A percentile compares a stretch with the other conserved stretches of the same genome.
Conservation (phyloP, 768 basidiomycete genomes). For the Suillus bovinus region DNA sequence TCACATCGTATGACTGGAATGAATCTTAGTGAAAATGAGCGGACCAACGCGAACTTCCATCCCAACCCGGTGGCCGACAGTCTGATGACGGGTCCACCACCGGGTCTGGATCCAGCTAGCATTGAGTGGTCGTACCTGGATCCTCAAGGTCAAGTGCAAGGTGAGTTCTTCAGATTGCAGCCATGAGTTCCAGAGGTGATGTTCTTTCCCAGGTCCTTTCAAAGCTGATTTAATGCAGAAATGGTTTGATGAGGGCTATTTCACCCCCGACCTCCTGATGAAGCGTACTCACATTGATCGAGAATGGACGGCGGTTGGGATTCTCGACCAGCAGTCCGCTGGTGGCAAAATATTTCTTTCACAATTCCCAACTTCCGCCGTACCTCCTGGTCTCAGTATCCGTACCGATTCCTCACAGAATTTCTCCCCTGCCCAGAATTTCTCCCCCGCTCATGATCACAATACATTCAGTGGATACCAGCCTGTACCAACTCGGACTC, state of each 20-base stretch:
- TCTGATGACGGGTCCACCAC: conserved; percentile 39
- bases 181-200: background rate
- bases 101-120: conserved; percentile 55
- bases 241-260: conserved; percentile 92
- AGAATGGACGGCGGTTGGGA: conserved; percentile 67
- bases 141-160: conserved; percentile 90
- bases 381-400: conserved; percentile 56
- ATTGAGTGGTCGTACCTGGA: conserved; percentile 93
- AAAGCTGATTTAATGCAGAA: conserved; percentile 89
- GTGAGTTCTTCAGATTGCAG: conserved; percentile 38
- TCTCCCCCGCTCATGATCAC: conserved; percentile 39
- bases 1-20: conserved; percentile 15
- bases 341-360: conserved; percentile 66
- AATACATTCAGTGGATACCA: conserved; percentile 54
- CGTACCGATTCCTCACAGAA: conserved; percentile 53
- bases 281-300: conserved; percentile 72
- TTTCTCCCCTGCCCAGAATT: conserved; percentile 41
- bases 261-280: conserved; percentile 79
- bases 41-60: conserved; percentile 10
- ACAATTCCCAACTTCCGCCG: conserved; percentile 38
- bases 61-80: conserved; percentile 13
- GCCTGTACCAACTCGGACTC: conserved; percentile 60
- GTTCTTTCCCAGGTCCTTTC: conserved; percentile 70
- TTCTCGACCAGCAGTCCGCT: conserved; percentile 51
- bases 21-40: conserved; percentile 19